Conservation (phyloP, 2,329 filamentous ascomycete genomes). For the Botrytis byssoidea region DNA sequence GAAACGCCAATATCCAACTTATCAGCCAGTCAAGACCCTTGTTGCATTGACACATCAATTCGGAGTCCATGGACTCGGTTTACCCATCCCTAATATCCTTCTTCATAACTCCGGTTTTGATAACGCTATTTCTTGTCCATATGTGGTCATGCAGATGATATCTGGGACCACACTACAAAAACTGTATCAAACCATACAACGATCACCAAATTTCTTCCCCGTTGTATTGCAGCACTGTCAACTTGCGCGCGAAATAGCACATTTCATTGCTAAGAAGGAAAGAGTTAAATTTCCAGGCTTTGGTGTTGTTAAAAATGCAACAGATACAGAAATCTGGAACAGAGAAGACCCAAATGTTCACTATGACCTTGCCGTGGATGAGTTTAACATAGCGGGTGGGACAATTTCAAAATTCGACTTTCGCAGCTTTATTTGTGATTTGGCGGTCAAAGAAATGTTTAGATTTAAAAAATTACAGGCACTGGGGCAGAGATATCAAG, state of each 20-base stretch:
- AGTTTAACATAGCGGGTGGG: background rate
- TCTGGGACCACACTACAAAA: background rate
- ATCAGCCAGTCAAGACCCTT: background rate
- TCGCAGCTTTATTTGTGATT: rapidly evolving
- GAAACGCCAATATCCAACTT: background rate
- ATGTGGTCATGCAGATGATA: background rate
- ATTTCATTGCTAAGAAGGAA: background rate
- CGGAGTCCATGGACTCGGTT: background rate
- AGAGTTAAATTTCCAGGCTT: background rate
- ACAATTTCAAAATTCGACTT: background rate
- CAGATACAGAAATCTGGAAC: background rate
- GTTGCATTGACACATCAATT: background rate
- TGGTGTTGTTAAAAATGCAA: background rate
- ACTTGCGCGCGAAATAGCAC: background rate
- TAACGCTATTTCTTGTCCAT: background rate
- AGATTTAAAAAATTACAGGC: no score
- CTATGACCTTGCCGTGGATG: background rate
- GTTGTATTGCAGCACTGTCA: background rate
- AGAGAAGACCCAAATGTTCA: no score
- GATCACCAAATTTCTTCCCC: no score
- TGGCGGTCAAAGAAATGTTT: rapidly evolving
- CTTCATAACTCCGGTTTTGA: background rate
- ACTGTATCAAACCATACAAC: no score
- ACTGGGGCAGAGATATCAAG: background rate
- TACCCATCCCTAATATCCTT: background rate